Evolutionary conservation across 2,329 filamentous ascomycete genomes (phyloP), one percentile per base, ranked within the genome.

Genomic region (Aureobasidium pullulans): DNA sequence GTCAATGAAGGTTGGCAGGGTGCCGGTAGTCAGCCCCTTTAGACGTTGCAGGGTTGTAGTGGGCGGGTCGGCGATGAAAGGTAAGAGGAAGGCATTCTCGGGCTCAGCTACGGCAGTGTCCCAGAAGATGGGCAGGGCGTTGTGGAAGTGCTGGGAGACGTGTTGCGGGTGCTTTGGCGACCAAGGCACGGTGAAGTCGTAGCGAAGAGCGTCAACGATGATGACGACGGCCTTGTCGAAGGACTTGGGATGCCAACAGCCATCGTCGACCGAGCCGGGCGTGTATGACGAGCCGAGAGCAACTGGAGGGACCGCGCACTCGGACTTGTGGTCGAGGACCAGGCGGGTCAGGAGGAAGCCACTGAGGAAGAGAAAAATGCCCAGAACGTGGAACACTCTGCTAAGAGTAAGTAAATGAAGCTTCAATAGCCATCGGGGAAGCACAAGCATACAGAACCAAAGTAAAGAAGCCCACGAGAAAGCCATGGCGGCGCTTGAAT

Each of bases 61-160:
- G 6, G 94, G 94, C 37, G 94, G 93, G 69, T 99, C 94, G 40
- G 94, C 94, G 69, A 99, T 96, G 73, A 99, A 99, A 0, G 94
- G 94, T 29, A 92, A 81, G 49, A 99, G 78, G 69, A 99, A 90
- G 0, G 94, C 92, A 72, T 96, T 90, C 59, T 86, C 78, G 0
- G 94, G 94, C 48, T 83, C 79, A 60, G 83, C 77, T 60, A 85
- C 75, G 0, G 93, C 88, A 10, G 87, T 91, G 67, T 96, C 89
- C 76, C 96, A 87, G 29, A 97, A 77, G 57, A 96, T 84, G 0
- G 91, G 89, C 36, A 99, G 82, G 6, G 91, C 88, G 71, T 99
- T 88, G 73, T 96, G 92, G 72, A 90, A 99, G 62, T 87, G 76
- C 62, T 83, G 82, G 11, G 79, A 75, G 36, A 80, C 75, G 52